Percentiles rank a stretch among this genome's conserved stretches.
These are phyloP conservation scores for Verticillium dahliae DNA, from an alignment of 2,329 filamentous ascomycete genomes.

Conservation along the genomic window DNA sequence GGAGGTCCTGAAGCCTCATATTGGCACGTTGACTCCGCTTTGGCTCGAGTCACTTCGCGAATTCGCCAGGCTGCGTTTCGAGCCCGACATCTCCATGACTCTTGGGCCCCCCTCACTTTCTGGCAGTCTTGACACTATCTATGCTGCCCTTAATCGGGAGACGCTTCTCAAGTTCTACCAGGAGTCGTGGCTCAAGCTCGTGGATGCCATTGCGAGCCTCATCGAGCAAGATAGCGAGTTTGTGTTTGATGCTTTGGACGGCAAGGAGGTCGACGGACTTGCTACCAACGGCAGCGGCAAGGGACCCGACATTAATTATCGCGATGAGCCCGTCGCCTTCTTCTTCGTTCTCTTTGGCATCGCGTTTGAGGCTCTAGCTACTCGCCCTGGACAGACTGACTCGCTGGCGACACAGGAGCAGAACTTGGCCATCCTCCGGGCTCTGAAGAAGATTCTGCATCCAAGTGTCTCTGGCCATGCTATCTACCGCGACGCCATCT, in stretches of 20 bases:
- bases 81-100: constrained; percentile 93
- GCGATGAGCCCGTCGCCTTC: constrained; percentile 95
- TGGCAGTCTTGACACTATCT: constrained; percentile 86
- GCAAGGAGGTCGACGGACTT: constrained; percentile 56
- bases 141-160: constrained; percentile 89
- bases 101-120: constrained; percentile 74
- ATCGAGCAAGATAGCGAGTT: constrained; percentile 98
- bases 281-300: constrained; percentile 45
- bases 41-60: constrained; percentile 93
- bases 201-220: constrained; percentile 93
- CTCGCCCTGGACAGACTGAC: constrained; percentile 61
- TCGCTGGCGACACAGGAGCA: constrained; percentile 68
- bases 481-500: constrained; percentile 92
- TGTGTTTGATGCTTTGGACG: constrained; percentile 93
- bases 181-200: constrained; percentile 91
- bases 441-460: constrained; percentile 89
- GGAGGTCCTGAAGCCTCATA: constrained; percentile 83
- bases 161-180: constrained; percentile 94
- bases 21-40: constrained; percentile 81
- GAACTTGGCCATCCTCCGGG: constrained; percentile 80
- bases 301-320: constrained; percentile 85
- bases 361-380: constrained; percentile 90
- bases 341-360: constrained; percentile 98
- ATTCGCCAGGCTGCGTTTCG: constrained; percentile 87
- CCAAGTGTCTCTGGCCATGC: constrained; percentile 93